Conservation (phyloP, 371 early-diverging fungal species). For the Apophysomyces variabilis region DNA sequence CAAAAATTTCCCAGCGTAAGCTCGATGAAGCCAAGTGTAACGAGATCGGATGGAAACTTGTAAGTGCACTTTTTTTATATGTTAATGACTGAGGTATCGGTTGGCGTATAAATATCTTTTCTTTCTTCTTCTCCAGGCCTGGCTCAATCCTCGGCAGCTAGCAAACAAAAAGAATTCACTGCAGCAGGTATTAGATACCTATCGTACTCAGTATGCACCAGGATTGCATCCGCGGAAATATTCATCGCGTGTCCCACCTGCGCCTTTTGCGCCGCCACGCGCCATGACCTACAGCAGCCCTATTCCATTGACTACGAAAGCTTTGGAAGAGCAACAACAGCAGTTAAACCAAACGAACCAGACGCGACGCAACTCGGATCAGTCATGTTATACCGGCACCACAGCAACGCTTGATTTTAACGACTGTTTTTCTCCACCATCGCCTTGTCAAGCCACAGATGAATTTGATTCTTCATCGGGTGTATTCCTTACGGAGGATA, state of each 20-base stretch:
- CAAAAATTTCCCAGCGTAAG: constrained; percentile 33
- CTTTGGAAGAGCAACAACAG: constrained; percentile 28
- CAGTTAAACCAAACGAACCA: constrained; percentile 21
- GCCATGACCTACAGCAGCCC: constrained; percentile 16
- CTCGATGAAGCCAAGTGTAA: constrained; percentile 52
- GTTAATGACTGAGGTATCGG: too few relatives aligned
- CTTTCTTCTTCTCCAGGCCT: constrained; percentile 26
- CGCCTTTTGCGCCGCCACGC: constrained; percentile 26
- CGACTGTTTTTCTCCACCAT: constrained; percentile 52
- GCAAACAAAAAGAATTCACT: constrained; percentile 51
- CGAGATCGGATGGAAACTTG: constrained; percentile 57
- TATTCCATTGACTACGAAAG: constrained; percentile 22
- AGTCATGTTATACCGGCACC: constrained; percentile 41
- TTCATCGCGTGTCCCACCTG: constrained; percentile 40
- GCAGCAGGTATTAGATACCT: constrained; percentile 51
- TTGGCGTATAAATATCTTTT: not conserved
- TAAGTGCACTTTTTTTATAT: constrained; percentile 7
- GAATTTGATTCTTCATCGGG: not conserved
- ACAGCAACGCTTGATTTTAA: constrained; percentile 51
- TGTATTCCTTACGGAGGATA: not conserved
- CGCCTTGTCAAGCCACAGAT: constrained; percentile 4
- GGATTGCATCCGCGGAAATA: constrained; percentile 45
- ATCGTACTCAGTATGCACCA: constrained; percentile 43
- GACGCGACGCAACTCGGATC: constrained; percentile 13
- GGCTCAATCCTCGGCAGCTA: constrained; percentile 54